Conservation (phyloP, 495 filamentous ascomycete genomes). For the Hypomontagnella submonticulosa region DNA sequence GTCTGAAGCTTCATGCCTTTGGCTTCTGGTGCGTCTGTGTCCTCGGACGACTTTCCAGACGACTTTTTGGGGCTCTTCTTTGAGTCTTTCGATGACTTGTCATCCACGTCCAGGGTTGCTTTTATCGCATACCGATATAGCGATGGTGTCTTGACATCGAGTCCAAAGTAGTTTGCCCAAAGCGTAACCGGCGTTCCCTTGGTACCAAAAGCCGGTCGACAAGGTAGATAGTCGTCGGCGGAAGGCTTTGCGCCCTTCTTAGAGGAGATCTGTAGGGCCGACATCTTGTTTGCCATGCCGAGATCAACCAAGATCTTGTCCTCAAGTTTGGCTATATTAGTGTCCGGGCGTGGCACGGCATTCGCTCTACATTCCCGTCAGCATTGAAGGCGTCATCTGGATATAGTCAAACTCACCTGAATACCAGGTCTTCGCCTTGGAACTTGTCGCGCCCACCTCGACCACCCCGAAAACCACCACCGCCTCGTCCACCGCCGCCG, state of each 20-base stretch:
- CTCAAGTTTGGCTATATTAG: slow-evolving; percentile 49
- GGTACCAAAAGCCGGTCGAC: slow-evolving; percentile 70
- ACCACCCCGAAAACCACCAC: no score
- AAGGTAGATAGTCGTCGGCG: slow-evolving; percentile 46
- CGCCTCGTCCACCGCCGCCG: slow-evolving; percentile 29
- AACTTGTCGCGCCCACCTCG: slow-evolving; percentile 42
- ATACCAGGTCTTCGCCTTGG: slow-evolving; percentile 38
- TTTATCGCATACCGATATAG: slow-evolving; percentile 55
- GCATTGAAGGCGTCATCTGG: slow-evolving; percentile 3
- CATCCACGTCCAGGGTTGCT: slow-evolving; percentile 38
- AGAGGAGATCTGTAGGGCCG: slow-evolving; percentile 40
- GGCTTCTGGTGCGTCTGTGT: slow-evolving; percentile 52
- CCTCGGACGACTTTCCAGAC: no score
- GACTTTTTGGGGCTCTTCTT: slow-evolving; percentile 23
- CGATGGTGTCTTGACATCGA: slow-evolving; percentile 54
- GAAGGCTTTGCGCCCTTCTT: slow-evolving; percentile 24
- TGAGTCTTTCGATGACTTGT: slow-evolving; percentile 38
- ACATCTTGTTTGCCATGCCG: slow-evolving; percentile 40
- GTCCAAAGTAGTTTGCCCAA: slow-evolving; percentile 73
- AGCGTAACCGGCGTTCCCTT: slow-evolving; percentile 61
- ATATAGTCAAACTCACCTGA: slow-evolving; percentile 44
- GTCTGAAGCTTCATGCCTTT: slow-evolving; percentile 64
- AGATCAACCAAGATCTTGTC: slow-evolving; percentile 45
- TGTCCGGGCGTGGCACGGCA: slow-evolving; percentile 43
- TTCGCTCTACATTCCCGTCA: slow-evolving; percentile 19